Evolutionary conservation across 2,329 filamentous ascomycete species (phyloP), one percentile per base, ranked within the genome.

Genomic region (Aspergillus fumigatus): DNA sequence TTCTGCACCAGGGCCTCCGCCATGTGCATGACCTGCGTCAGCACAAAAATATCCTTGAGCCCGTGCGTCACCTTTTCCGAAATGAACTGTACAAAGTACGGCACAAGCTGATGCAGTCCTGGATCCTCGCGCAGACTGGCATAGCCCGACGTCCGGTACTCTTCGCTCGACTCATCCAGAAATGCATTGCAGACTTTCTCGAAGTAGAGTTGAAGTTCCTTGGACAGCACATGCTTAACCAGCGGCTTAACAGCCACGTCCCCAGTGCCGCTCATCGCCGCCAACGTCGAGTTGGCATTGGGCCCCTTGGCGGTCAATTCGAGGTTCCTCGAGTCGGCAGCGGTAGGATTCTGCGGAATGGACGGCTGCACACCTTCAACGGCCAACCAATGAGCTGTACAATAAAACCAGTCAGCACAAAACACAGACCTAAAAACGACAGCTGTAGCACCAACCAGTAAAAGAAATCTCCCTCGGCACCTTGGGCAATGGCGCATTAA

Each of bases 361-460:
- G 92, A 90, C 2, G 94, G 94, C 72, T 99, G 93, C 27, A 97
- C 94, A 57, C 94, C 94, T 80, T 99, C 94, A 50, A 99, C 91
- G 23, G 94, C 92, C 59, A 97, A 86, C 93, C 94, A 99, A 76
- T 99, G 94, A 59, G 90, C 94, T 92, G 69, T 19, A 48, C 11
- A 68, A 7, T 56, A n/a, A 25, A 27, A 21, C 52, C 17, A 54
- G 27, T 53, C 8, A 54, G 64, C 40, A 65, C 52, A 55, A 38
- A 38, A 38, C 26, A 14, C 25, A 52, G 23, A n/a, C 19, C 41
- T 23, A 19, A 56, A 56, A 35, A 19, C 9, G 29, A 50, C 11
- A 6, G 14, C 32, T 17, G 26, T 6, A 26, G 9, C 52, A 1
- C 23, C 81, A 78, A 93, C 91, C 89, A 43, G 93, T 97, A 70